Base-by-base conservation (phyloP, 352 stramenopile genomes). In the Phytopythium montanum region DNA sequence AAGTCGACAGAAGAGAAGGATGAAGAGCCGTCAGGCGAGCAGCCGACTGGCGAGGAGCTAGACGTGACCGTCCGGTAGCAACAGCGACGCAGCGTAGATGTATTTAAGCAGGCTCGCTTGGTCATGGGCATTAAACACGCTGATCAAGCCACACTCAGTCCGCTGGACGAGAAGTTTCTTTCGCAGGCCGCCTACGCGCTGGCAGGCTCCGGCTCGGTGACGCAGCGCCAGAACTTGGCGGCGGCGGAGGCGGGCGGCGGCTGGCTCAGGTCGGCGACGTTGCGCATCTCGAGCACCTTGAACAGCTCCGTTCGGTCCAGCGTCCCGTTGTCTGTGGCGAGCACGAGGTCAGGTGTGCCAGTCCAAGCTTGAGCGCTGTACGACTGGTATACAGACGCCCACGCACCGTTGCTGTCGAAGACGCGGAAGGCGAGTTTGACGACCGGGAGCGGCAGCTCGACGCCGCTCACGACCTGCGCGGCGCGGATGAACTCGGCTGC, bases 341-440 rank as follows among this genome's bases (percentile, higher is more conserved):
- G 8, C 61, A 58, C 31, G 18, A 52, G 14, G 44, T 34, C 18
- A 23, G 33, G 19, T 42, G 31, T 7, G 41, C 36, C 36, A 29
- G 25, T 41, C 6, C 38, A 31, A 8, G 13, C 13, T 21, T n/a
- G 38, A 44, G 38, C 38, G 38, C 21, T 4, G 36, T 16, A 16
- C 36, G 6, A n/a, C 36, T 1, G 13, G n/a, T 42, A 8, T 0
- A 12, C 8, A n/a, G 21, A 8, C 3, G 44, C 21, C 23, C 44
- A 18, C 65, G 14, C 54, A 90, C 83, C 80, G 46, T 90, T 76
- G 55, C 70, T 71, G 50, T 92, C 79, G 39, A 92, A 92, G 42
- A 92, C 65, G 19, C 79, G 83, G 61, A 92, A 92, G 13, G 77
- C 81, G 29, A 90, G 78, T 64, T 87, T 73, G 13, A 90, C 79